Conservation (phyloP, 148 eudicot species). For the Rhododendron mucronatum region DNA sequence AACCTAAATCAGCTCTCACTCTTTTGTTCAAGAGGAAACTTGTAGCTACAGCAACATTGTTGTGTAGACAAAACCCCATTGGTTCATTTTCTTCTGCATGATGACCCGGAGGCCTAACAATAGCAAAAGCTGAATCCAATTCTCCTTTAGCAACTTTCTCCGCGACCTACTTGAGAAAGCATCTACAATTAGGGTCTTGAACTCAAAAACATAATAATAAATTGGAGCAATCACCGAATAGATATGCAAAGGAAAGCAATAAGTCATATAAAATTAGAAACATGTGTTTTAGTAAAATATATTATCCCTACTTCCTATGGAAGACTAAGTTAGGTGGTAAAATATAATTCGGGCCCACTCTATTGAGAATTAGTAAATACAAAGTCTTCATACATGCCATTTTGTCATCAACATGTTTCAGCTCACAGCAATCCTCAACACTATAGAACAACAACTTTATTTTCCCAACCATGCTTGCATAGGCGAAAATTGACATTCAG, state of each 20-base stretch:
- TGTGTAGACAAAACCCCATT: constrained; percentile 92
- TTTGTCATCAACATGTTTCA: neutral
- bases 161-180: constrained; percentile 48
- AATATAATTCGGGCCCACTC: neutral
- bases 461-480: neutral
- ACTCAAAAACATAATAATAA: neutral
- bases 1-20: constrained; percentile 39
- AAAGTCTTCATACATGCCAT: neutral
- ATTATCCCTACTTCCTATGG: neutral
- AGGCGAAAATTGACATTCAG: neutral
- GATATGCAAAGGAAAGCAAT: neutral
- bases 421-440: neutral
- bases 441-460: neutral
- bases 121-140: constrained; percentile 89
- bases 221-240: neutral
- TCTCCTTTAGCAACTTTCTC: constrained; percentile 89
- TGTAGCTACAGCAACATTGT: constrained; percentile 91
- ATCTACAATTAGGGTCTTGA: constrained; percentile 7
- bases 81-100: constrained; percentile 88
- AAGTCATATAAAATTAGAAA: neutral
- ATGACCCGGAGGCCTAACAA: constrained; percentile 99
- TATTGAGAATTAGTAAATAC: neutral
- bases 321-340: neutral
- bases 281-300: neutral
- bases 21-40: constrained; percentile 70